Evolutionary conservation across 345 rosid species (phyloP), one percentile per base, ranked within the genome.

Genomic region (Murraya paniculata): DNA sequence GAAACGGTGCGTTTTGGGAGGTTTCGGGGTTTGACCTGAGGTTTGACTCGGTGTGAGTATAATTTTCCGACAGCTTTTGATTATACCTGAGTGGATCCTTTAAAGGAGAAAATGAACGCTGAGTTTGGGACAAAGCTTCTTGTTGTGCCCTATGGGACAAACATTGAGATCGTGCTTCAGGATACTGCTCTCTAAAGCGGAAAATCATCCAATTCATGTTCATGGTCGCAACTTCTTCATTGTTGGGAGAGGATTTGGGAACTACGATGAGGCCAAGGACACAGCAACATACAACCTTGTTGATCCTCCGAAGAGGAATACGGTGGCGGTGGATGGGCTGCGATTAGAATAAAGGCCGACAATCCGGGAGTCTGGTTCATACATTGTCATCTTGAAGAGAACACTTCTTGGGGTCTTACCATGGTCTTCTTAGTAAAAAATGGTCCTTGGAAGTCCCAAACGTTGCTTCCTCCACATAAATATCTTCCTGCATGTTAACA

Each of bases 321-420:
- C 93, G 0, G 82, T 86, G 16, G 81, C 86, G 2, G 90, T 92
- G 98, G 98, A 8, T 91, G 96, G 98, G 90, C 89, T 0, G 91
- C 94, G 27, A 78, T 93, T 10, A 79, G 97, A 59, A 72, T 91
- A 7, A 84, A 78, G 36, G 93, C 97, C 0, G 86, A 85, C 35
- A 93, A 93, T 84, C 97, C 98, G 0, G 98, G 97, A 50, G 97
- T 88, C 36, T 90, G 97, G 97, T 92, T 88, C 79, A 67, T 90
- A n/a, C 94, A 91, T 57, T 91, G 96, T 77, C 96, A 91, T 75
- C 79, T 90, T 1, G 94, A 92, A 71, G 84, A 77, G 45, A 93
- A 90, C 75, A 79, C 89, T 0, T 74, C 93, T 0, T 90, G 97
- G 97, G 97, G 97, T 4, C 88, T 92, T 35, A 89, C 89, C 5